phyloP scores from a whole-genome alignment of 768 basidiomycete genomes.

The Mycena alexandri region DNA sequence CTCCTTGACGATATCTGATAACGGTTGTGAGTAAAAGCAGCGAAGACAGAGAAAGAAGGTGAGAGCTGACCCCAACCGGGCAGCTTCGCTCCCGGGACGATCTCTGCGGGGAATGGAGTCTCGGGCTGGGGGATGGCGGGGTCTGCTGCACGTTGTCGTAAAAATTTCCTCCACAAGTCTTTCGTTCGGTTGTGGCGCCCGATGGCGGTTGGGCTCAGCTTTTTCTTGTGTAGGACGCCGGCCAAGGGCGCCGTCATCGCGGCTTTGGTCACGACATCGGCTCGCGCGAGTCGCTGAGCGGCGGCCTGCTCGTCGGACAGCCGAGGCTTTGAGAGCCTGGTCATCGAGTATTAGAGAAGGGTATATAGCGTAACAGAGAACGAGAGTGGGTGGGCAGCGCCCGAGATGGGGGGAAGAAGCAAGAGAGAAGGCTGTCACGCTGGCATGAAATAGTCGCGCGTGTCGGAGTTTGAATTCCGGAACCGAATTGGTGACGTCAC shows the following conservation, averaged over 20 bases:
- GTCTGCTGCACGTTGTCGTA: too few relatives aligned
- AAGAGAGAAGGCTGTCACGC: not conserved
- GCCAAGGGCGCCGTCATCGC: not conserved
- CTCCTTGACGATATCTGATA: too few relatives aligned
- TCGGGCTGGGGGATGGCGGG: too few relatives aligned
- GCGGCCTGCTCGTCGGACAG: not conserved
- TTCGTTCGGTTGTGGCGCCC: too few relatives aligned
- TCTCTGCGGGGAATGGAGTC: not conserved
- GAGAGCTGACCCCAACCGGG: too few relatives aligned
- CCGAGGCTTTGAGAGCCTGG: not conserved
- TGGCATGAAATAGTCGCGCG: not conserved
- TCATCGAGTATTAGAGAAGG: not conserved
- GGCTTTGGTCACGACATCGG: not conserved
- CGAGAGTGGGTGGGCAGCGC: constrained; percentile 1
- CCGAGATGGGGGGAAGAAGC: constrained; percentile 5
- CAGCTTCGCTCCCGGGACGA: not conserved
- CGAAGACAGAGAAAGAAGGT: too few relatives aligned
- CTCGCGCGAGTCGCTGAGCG: not conserved
- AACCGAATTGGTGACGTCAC: not conserved
- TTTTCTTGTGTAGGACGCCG: too few relatives aligned
- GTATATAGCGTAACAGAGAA: too few relatives aligned
- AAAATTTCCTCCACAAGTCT: too few relatives aligned
- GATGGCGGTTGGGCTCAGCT: too few relatives aligned
- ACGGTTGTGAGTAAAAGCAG: too few relatives aligned
- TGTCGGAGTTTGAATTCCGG: constrained; percentile 6